Conservation (phyloP, 2,329 filamentous ascomycete species). For the Fusarium sp. region DNA sequence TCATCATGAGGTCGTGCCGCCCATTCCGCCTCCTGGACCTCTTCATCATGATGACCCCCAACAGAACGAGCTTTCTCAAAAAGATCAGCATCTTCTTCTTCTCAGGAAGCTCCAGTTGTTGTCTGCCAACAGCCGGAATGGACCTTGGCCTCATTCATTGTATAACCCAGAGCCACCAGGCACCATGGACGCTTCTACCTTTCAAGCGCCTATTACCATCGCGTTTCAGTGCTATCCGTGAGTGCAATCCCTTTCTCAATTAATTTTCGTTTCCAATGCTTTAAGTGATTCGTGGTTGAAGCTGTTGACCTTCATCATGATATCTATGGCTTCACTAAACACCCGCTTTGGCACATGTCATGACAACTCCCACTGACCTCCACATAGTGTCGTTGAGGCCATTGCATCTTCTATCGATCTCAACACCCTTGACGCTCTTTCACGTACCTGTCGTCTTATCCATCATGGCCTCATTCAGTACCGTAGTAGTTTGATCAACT, state of each 20-base stretch:
- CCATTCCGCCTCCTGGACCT: slow-evolving; percentile 41
- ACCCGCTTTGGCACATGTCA: slow-evolving; percentile 7
- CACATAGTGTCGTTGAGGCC: slow-evolving; percentile 78
- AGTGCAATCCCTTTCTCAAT: slow-evolving; percentile 22
- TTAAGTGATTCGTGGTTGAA: neutral
- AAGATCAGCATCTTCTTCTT: slow-evolving; percentile 45
- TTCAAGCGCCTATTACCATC: slow-evolving; percentile 43
- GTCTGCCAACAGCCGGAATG: slow-evolving; percentile 45
- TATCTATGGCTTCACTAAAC: slow-evolving; percentile 1
- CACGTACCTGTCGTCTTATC: slow-evolving; percentile 83
- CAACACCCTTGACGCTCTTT: slow-evolving; percentile 86
- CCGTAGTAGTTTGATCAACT: slow-evolving; percentile 76
- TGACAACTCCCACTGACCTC: slow-evolving; percentile 33
- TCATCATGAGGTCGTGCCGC: slow-evolving; percentile 43
- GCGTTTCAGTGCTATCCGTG: slow-evolving; percentile 48
- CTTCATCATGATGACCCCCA: slow-evolving; percentile 44
- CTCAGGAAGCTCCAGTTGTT: slow-evolving; percentile 46
- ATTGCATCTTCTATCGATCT: slow-evolving; percentile 85
- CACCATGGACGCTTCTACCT: slow-evolving; percentile 45
- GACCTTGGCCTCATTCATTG: slow-evolving; percentile 46
- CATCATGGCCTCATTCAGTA: slow-evolving; percentile 83
- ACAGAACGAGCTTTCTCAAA: slow-evolving; percentile 35
- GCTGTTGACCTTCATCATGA: slow-evolving; percentile 26
- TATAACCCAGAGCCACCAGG: slow-evolving; percentile 42
- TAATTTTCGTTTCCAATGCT: slow-evolving; percentile 8